phyloP scores from a whole-genome alignment of 2,329 filamentous ascomycete species.

The Penicillium sp. region DNA sequence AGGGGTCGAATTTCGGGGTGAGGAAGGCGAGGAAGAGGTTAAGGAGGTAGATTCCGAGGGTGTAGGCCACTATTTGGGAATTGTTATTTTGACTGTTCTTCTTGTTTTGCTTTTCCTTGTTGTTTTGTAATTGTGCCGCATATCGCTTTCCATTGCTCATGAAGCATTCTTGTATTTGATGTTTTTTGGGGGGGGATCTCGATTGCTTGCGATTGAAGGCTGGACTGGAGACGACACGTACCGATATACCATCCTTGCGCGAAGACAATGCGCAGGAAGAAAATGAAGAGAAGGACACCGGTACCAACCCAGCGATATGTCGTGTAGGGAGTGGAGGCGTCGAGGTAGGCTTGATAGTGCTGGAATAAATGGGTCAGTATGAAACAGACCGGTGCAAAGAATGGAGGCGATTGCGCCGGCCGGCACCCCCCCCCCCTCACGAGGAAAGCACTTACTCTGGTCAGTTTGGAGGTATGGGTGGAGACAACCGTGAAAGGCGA shows the following conservation, averaged over 20 bases:
- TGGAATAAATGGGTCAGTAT: constrained; percentile 45
- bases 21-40: constrained; percentile 99
- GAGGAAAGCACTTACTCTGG: constrained; percentile 41
- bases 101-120: constrained; percentile 9
- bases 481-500: constrained; percentile 91
- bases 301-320: constrained; percentile 90
- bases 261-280: constrained; percentile 86
- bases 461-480: constrained; percentile 69
- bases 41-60: constrained; percentile 95
- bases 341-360: constrained; percentile 93
- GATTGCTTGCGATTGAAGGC: not conserved
- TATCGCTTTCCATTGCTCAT: not conserved
- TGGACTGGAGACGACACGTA: constrained; percentile 48
- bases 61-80: constrained; percentile 77
- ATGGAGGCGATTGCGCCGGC: constrained; percentile 12
- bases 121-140: not conserved
- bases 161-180: not conserved
- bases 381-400: constrained; percentile 11
- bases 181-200: not conserved
- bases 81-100: constrained; percentile 13
- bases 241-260: constrained; percentile 99
- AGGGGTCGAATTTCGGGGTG: constrained; percentile 97
- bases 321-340: constrained; percentile 88
- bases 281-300: constrained; percentile 72
- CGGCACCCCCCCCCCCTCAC: constrained; percentile 16